Percentiles rank a stretch among this genome's conserved stretches.
These are phyloP conservation scores for Pseudonitzschia pungens DNA, from an alignment of 108 stramenopile species.

Conservation along the genomic window DNA sequence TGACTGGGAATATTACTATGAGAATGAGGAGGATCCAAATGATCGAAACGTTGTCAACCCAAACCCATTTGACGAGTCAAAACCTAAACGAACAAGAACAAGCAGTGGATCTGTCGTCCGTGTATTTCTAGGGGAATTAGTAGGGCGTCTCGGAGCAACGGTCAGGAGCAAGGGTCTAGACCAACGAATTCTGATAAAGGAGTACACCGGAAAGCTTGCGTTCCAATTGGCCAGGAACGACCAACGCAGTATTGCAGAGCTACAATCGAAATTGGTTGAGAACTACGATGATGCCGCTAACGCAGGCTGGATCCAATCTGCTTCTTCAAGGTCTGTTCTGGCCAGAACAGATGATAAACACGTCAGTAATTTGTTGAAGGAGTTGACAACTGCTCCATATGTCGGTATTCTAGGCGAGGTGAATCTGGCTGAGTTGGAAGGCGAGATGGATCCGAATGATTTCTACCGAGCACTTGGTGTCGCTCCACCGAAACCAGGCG, in stretches of 20 bases:
- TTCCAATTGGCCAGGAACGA: conserved; percentile 54
- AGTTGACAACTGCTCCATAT: conserved; percentile 41
- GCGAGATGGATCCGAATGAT: conserved; percentile 65
- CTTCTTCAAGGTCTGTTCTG: conserved; percentile 47
- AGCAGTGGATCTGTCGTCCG: conserved; percentile 73
- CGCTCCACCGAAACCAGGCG: conserved; percentile 59
- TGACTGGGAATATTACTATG: conserved; percentile 74
- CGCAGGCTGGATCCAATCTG: conserved; percentile 60
- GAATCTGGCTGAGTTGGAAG: conserved; percentile 76
- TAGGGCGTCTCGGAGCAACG: conserved; percentile 46
- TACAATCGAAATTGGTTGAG: conserved; percentile 58
- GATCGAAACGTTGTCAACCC: conserved; percentile 55
- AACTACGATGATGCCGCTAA: conserved; percentile 17
- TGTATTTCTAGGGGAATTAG: conserved; percentile 74
- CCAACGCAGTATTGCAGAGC: conserved; percentile 36
- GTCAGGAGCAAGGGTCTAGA: conserved; percentile 66
- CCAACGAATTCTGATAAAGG: conserved; percentile 68
- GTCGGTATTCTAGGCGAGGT: conserved; percentile 71
- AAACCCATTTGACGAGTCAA: conserved; percentile 64
- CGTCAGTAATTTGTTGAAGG: conserved; percentile 41
- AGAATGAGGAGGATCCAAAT: conserved; percentile 35
- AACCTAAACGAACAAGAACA: conserved; percentile 63
- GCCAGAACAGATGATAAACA: conserved; percentile 60
- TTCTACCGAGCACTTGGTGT: conserved; percentile 75
- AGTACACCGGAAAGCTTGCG: conserved; percentile 65